These are phyloP conservation scores for Baorangia bicolor DNA, from an alignment of 768 basidiomycete species.

Conservation along the genomic window DNA sequence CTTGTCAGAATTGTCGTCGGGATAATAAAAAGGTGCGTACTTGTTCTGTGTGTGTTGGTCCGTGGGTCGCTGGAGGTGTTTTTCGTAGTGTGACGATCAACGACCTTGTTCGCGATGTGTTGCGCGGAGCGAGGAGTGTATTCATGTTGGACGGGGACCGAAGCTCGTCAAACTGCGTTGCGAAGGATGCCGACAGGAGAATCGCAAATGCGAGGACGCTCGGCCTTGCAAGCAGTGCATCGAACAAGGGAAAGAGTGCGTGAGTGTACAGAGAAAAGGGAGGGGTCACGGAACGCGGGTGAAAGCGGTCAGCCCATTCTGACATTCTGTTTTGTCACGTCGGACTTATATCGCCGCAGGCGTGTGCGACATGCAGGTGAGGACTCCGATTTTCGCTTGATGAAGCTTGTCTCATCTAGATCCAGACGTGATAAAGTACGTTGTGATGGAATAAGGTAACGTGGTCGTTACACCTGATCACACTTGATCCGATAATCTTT, in stretches of 20 bases:
- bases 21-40: slow-evolving; percentile 62
- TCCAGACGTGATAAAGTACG: slow-evolving; percentile 60
- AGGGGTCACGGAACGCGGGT: slow-evolving; percentile 60
- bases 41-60: background rate
- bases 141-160: slow-evolving; percentile 54
- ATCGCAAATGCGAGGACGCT: slow-evolving; percentile 58
- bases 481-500: slow-evolving; percentile 4
- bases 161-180: slow-evolving; percentile 61
- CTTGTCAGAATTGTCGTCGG: slow-evolving; percentile 58
- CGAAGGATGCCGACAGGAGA: slow-evolving; percentile 53
- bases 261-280: slow-evolving; percentile 49
- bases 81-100: slow-evolving; percentile 55
- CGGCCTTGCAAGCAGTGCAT: slow-evolving; percentile 56
- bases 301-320: slow-evolving; percentile 48
- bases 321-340: slow-evolving; percentile 2
- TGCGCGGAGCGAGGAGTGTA: slow-evolving; percentile 51
- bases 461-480: slow-evolving; percentile 2
- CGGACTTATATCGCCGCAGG: slow-evolving; percentile 36
- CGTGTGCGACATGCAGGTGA: slow-evolving; percentile 61
- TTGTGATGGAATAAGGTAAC: slow-evolving; percentile 57
- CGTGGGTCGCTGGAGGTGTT: background rate
- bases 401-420: slow-evolving; percentile 15
- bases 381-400: slow-evolving; percentile 12
- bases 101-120: slow-evolving; percentile 63
- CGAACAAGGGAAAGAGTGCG: slow-evolving; percentile 46